phyloP scores from a whole-genome alignment of 495 filamentous ascomycete species.

The Poronia punctata region DNA sequence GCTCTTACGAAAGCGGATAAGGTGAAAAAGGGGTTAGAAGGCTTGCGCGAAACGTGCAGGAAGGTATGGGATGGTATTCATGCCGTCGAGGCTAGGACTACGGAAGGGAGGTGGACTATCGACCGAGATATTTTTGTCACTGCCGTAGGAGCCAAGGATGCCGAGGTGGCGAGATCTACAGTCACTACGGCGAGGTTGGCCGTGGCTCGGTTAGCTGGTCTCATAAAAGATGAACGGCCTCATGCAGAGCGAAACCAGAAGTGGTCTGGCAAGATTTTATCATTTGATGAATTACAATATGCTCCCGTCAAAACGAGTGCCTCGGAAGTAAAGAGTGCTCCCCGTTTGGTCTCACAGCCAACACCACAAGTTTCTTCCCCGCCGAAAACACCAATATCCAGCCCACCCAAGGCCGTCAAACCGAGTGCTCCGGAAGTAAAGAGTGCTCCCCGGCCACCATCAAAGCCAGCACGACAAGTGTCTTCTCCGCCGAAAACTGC shows the following conservation, averaged over 20 bases:
- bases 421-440: neutral
- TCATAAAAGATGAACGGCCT: slow-evolving; percentile 22
- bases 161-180: slow-evolving; percentile 15
- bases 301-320: neutral
- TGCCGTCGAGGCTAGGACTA: slow-evolving; percentile 24
- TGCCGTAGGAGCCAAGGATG: slow-evolving; percentile 31
- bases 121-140: slow-evolving; percentile 44
- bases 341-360: neutral
- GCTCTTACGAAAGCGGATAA: slow-evolving; percentile 79
- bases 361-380: neutral
- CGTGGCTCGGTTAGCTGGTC: slow-evolving; percentile 34
- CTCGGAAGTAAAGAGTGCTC: neutral
- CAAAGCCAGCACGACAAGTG: neutral
- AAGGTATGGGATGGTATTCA: slow-evolving; percentile 31
- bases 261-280: slow-evolving; percentile 21
- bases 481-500: neutral
- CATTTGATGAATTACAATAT: slow-evolving; percentile 22
- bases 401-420: neutral
- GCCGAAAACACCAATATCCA: neutral
- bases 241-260: slow-evolving; percentile 12
- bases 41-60: slow-evolving; percentile 28
- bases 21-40: slow-evolving; percentile 21
- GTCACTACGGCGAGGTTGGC: slow-evolving; percentile 30
- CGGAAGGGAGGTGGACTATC: slow-evolving; percentile 34
- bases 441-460: neutral